Evolutionary conservation across 176 grass and related monocot species (phyloP).

Genomic region (Chloris gayana): DNA sequence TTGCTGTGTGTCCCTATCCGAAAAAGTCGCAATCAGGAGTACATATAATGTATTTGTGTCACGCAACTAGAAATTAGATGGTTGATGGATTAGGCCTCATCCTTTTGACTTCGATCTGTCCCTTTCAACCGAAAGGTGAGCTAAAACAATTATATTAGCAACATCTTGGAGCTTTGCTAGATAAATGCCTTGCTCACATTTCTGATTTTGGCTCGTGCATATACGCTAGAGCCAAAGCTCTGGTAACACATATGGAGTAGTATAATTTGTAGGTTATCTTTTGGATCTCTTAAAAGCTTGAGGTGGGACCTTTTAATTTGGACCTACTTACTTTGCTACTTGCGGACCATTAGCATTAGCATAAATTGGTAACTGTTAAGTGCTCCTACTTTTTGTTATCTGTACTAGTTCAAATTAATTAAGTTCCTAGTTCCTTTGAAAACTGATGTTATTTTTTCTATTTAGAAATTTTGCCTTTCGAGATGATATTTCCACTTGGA

Average conservation of each 20-base stretch:
- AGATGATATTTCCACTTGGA: no score
- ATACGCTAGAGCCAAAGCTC: slow-evolving; percentile 26
- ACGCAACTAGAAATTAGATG: slow-evolving; percentile 24
- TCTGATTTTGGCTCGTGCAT: slow-evolving; percentile 30
- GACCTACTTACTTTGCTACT: background rate
- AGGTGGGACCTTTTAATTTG: background rate
- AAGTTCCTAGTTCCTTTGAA: background rate
- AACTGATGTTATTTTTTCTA: background rate
- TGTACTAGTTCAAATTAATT: no score
- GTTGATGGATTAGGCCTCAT: slow-evolving; percentile 14
- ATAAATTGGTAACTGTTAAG: background rate
- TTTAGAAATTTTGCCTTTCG: no score
- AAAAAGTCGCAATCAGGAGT: background rate
- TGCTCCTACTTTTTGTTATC: background rate
- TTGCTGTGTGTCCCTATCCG: background rate
- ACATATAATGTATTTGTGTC: slow-evolving; percentile 27
- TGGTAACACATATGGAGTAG: background rate
- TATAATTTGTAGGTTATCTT: background rate
- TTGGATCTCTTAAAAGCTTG: background rate
- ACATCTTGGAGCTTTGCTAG: slow-evolving; percentile 29
- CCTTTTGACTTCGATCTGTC: slow-evolving; percentile 34
- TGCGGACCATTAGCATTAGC: background rate
- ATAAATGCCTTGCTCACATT: slow-evolving; percentile 24
- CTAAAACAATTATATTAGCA: slow-evolving; percentile 5
- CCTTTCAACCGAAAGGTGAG: slow-evolving; percentile 43